Percentiles rank a stretch among this genome's conserved stretches.
Evolutionary conservation across 129 eudicot genomes (phyloP).

Genomic region (Pulicaria dysenterica): DNA sequence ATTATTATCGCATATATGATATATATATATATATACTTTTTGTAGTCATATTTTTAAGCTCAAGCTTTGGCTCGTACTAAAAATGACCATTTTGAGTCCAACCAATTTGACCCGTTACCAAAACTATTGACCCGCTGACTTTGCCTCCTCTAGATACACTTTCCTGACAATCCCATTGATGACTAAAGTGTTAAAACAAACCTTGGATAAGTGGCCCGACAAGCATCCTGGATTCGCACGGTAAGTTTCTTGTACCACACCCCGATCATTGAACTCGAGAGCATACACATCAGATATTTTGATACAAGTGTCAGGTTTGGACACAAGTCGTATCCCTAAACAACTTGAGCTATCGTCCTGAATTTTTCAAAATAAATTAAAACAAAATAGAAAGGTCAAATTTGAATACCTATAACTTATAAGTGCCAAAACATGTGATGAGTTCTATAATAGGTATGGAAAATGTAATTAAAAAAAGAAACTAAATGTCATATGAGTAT

Average conservation of each 20-base stretch:
- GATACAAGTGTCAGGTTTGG: conserved; percentile 43
- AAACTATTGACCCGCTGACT: background rate
- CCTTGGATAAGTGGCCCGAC: conserved; percentile 52
- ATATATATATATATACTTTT: background rate
- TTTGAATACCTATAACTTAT: background rate
- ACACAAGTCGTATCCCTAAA: conserved; percentile 37
- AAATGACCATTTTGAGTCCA: background rate
- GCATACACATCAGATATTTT: conserved; percentile 61
- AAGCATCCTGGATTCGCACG: conserved; percentile 42
- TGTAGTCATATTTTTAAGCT: too few species aligned
- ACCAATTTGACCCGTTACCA: background rate
- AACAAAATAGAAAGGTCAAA: background rate
- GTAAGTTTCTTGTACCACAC: conserved; percentile 50
- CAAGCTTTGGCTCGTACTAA: background rate
- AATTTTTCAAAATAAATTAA: conserved; percentile 28
- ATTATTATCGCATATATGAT: background rate
- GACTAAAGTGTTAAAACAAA: conserved; percentile 16
- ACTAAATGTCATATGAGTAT: too few species aligned
- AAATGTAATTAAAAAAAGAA: too few species aligned
- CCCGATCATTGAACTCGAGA: conserved; percentile 60
- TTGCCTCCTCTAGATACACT: background rate
- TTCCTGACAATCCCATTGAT: background rate
- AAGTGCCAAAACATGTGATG: background rate
- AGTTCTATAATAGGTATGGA: too few species aligned
- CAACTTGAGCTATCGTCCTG: conserved; percentile 50